A percentile compares a stretch with the other conserved stretches of the same genome.
Evolutionary conservation across 1,284 basidiomycete genomes (phyloP).

Genomic region (Cystobasidiaceae sp.): DNA sequence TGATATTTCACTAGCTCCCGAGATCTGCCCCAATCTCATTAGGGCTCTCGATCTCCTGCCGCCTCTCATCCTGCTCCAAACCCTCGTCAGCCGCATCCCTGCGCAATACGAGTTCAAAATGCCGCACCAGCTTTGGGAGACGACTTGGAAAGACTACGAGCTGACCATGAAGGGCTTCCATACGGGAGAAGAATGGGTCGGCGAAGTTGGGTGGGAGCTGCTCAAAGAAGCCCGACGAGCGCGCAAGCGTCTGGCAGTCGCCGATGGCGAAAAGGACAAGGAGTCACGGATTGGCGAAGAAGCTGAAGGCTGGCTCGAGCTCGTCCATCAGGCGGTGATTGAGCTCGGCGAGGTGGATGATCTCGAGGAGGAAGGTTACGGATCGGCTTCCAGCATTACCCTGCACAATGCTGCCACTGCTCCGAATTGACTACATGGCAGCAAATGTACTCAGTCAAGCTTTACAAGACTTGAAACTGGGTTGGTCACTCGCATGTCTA

Average conservation of each 20-base stretch:
- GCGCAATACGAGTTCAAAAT: conserved; percentile 33
- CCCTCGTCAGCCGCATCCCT: conserved; percentile 38
- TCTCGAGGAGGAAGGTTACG: conserved; percentile 18
- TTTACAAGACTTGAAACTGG: no score
- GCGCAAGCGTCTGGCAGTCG: neutral
- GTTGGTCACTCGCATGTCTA: no score
- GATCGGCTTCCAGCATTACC: neutral
- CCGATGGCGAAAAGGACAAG: neutral
- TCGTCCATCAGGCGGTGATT: conserved; percentile 11
- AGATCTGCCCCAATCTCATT: conserved; percentile 38
- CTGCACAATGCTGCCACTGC: neutral
- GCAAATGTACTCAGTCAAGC: no score
- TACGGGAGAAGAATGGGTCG: conserved; percentile 41
- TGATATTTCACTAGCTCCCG: conserved; percentile 2
- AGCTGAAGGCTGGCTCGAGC: conserved; percentile 19
- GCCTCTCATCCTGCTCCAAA: conserved; percentile 39
- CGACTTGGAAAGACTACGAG: conserved; percentile 39
- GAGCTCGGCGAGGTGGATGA: conserved; percentile 29
- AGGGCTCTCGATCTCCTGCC: conserved; percentile 38
- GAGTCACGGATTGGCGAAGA: neutral
- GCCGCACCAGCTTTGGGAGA: conserved; percentile 39
- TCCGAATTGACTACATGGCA: conserved; percentile 24
- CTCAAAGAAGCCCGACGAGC: conserved; percentile 32
- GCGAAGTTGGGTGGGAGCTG: conserved; percentile 41
- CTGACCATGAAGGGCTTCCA: conserved; percentile 39